A percentile compares a stretch with the other conserved stretches of the same genome.
Conservation (phyloP, 306 rosid species). For the Geum urbanum region DNA sequence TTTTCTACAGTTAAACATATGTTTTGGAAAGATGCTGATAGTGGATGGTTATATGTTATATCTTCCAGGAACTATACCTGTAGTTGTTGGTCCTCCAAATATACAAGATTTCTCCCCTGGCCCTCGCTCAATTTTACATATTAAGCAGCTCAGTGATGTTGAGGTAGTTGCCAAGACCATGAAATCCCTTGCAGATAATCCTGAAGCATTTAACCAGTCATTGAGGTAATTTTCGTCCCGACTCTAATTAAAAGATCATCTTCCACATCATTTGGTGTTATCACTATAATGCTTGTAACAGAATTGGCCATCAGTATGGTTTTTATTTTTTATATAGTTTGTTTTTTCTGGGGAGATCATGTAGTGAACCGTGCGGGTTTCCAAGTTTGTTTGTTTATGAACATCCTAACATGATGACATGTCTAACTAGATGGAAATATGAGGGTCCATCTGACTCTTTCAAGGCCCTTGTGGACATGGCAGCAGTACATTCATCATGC, state of each 20-base stretch:
- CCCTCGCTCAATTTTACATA: slow-evolving; percentile 67
- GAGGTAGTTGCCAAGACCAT: slow-evolving; percentile 67
- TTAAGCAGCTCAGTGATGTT: slow-evolving; percentile 59
- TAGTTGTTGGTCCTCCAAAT: slow-evolving; percentile 92
- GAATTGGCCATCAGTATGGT: neutral
- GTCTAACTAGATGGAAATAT: slow-evolving; percentile 78
- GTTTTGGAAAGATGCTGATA: neutral
- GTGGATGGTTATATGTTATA: slow-evolving; percentile 22
- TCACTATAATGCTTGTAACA: too few relatives aligned
- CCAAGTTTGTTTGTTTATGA: neutral
- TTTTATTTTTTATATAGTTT: neutral
- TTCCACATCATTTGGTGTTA: neutral
- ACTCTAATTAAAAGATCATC: slow-evolving; percentile 3
- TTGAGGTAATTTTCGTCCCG: slow-evolving; percentile 46
- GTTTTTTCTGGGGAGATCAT: too few relatives aligned
- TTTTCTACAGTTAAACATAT: too few relatives aligned
- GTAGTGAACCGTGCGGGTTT: neutral
- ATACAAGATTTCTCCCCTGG: slow-evolving; percentile 84
- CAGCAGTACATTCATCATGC: slow-evolving; percentile 96
- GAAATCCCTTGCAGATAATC: slow-evolving; percentile 68
- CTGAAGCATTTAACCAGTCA: slow-evolving; percentile 73
- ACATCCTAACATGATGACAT: slow-evolving; percentile 20
- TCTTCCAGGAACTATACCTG: slow-evolving; percentile 72
- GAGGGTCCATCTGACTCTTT: slow-evolving; percentile 95
- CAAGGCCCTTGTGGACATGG: slow-evolving; percentile 99